A percentile compares a stretch with the other conserved stretches of the same genome.
Conservation (phyloP, 1,284 basidiomycete species). For the Neolentinus lepideus region DNA sequence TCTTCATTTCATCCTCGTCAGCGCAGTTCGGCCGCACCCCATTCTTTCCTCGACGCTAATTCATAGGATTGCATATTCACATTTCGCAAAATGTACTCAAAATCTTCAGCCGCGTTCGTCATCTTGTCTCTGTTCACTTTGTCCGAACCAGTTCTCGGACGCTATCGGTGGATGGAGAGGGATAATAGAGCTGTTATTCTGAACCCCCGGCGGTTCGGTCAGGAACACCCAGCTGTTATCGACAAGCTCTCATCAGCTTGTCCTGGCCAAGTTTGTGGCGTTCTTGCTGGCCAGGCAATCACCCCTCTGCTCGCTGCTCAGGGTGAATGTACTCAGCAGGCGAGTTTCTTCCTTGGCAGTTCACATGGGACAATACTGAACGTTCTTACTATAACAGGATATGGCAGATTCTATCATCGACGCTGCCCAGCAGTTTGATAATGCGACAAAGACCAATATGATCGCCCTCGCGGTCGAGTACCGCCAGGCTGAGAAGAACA, state of each 20-base stretch:
- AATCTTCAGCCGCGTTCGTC: constrained; percentile 29
- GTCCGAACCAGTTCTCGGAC: constrained; percentile 18
- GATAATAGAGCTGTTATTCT: constrained; percentile 35
- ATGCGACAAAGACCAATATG: constrained; percentile 42
- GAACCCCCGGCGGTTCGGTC: constrained; percentile 46
- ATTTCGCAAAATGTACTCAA: constrained; percentile 37
- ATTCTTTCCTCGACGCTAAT: not conserved
- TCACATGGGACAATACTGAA: too few species aligned
- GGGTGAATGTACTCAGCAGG: constrained; percentile 49
- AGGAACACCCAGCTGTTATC: constrained; percentile 43
- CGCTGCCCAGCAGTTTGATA: constrained; percentile 45
- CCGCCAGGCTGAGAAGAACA: constrained; percentile 57
- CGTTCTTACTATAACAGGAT: constrained; percentile 22
- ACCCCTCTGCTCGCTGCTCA: constrained; percentile 49
- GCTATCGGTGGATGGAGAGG: constrained; percentile 41
- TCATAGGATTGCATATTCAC: not conserved
- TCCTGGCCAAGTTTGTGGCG: constrained; percentile 38
- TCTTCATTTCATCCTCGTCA: not conserved
- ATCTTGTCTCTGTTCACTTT: constrained; percentile 31
- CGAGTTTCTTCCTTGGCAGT: too few species aligned
- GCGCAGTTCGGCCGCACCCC: not conserved
- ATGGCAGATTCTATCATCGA: constrained; percentile 42
- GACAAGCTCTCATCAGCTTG: constrained; percentile 40
- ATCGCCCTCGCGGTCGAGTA: constrained; percentile 47
- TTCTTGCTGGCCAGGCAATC: constrained; percentile 37